Evolutionary conservation across 306 rosid species (phyloP), one percentile per base, ranked within the genome.

Genomic region (Rosa rugosa): DNA sequence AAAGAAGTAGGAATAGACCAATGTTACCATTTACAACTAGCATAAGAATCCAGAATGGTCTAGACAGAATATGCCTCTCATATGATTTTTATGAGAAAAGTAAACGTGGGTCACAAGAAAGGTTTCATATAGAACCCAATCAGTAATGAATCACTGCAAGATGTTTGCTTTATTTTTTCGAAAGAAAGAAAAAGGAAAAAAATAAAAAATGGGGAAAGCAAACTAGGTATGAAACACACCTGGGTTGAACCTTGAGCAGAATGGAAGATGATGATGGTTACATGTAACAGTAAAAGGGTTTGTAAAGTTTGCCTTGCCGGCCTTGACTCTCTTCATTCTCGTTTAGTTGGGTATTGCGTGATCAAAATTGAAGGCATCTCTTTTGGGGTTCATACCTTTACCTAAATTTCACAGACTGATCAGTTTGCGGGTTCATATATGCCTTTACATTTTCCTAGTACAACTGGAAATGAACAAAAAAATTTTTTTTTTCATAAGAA

Each of bases 31-130:
- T 60, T 60, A 25, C 38, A 11, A 60, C 38, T 23, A 25, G 38
- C 38, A 23, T 25, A 11, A 25, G 0, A 10, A 59, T 11, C 65
- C 36, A 59, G 2, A 59, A 23, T 56, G 27, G 13, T 7, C 27
- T 56, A n/a, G 11, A 38, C 5, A 69, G 80, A 68, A 81, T 81
- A 81, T 81, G 77, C 77, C 71, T 75, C 7, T 76, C 9, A 46
- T 46, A 40, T 50, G 25, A 5, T 17, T 27, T 54, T 18, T 68
- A 57, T 57, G 63, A 57, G 13, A 68, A 42, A 56, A 75, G 31
- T 50, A 78, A 68, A 45, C 53, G 57, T 75, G 72, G 75, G 14
- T 71, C 80, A 75, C 77, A 75, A 49, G 69, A 63, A 31, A 63
- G 77, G 38, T 53, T 65, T 47, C 23, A 12, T 7, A 31, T 34